Base-by-base conservation (phyloP, 352 stramenopile genomes). In the Pythium volutum region DNA sequence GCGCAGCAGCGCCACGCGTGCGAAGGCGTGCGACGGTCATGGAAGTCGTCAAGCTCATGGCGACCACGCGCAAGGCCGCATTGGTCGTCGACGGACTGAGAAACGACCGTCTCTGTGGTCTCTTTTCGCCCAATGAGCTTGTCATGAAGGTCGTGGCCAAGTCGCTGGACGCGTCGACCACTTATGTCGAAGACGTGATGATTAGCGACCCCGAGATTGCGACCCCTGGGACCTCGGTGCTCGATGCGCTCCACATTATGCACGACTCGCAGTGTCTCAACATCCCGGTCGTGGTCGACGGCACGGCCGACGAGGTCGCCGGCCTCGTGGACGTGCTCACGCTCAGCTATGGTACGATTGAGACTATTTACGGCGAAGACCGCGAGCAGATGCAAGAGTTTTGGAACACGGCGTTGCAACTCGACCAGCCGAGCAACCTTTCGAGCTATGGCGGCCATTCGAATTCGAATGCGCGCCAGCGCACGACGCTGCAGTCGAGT, bases 101-200 rank as follows among this genome's bases (percentile, higher is more conserved):
- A 34, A 79, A 80, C 20, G 78, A 93, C 49, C 79, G 91, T 47
- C 69, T 99, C 10, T 81, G 98, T 25, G 97, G 97, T 38, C 87
- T 99, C 34, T 98, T 99, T 63, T 98, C 96, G 15, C 97, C 97
- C 27, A 98, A 98, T 63, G 97, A 99, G 69, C 81, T 99, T 67
- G 95, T 99, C 68, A 91, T 93, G 46, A 89, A 97, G 50, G 96
- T 98, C 36, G 89, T 99, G 63, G 91, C 95, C 0, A 97, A 93
- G 68, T 84, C 84, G n/a, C 67, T 98, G 16, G 83, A 97, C 48
- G 79, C 96, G 16, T 74, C 93, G 36, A 80, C 75, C 4, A 99
- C 95, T 34, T 76, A 77, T 42, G 81, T 99, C 11, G 87, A 88
- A 51, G 79, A 91, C 55, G 95, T 99, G 3, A 96, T 96, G 87